phyloP scores from a whole-genome alignment of 257 asterid genomes.

The Penstemon newberryi region DNA sequence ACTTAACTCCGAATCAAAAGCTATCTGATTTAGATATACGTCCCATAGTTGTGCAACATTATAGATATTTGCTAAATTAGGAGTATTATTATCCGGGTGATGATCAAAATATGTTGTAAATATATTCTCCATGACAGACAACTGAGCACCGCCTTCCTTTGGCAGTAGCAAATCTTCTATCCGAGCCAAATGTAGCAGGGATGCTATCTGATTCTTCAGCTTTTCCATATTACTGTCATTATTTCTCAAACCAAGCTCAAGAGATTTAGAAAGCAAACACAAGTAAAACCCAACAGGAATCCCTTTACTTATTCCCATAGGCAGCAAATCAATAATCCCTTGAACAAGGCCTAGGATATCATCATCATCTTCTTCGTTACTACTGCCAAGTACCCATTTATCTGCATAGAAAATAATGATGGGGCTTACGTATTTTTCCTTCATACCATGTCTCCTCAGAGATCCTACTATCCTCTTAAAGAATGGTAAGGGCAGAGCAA shows the following conservation, averaged over 20 bases:
- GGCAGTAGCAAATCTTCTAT: slow-evolving; percentile 49
- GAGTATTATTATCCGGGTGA: slow-evolving; percentile 31
- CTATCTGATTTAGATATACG: slow-evolving; percentile 49
- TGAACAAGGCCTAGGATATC: slow-evolving; percentile 33
- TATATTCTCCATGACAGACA: slow-evolving; percentile 53
- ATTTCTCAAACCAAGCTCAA: slow-evolving; percentile 35
- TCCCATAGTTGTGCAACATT: slow-evolving; percentile 68
- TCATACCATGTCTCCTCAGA: slow-evolving; percentile 74
- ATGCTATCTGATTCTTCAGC: slow-evolving; percentile 50
- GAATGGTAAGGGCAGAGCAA: slow-evolving; percentile 57
- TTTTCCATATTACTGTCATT: slow-evolving; percentile 41
- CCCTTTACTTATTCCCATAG: slow-evolving; percentile 40
- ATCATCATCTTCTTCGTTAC: slow-evolving; percentile 22
- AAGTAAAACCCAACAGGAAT: slow-evolving; percentile 71
- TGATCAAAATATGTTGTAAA: slow-evolving; percentile 43
- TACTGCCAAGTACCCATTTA: slow-evolving; percentile 42
- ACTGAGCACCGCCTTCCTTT: slow-evolving; percentile 24
- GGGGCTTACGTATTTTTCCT: slow-evolving; percentile 70
- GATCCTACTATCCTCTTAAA: slow-evolving; percentile 67
- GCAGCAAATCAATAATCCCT: slow-evolving; percentile 56
- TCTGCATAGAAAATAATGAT: slow-evolving; percentile 57
- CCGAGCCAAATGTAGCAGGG: slow-evolving; percentile 52
- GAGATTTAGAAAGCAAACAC: slow-evolving; percentile 46
- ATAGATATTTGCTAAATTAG: slow-evolving; percentile 28
- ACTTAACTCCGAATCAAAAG: slow-evolving; percentile 40